Conservation (phyloP, 2,329 filamentous ascomycete species). For the Penicillium sp. region DNA sequence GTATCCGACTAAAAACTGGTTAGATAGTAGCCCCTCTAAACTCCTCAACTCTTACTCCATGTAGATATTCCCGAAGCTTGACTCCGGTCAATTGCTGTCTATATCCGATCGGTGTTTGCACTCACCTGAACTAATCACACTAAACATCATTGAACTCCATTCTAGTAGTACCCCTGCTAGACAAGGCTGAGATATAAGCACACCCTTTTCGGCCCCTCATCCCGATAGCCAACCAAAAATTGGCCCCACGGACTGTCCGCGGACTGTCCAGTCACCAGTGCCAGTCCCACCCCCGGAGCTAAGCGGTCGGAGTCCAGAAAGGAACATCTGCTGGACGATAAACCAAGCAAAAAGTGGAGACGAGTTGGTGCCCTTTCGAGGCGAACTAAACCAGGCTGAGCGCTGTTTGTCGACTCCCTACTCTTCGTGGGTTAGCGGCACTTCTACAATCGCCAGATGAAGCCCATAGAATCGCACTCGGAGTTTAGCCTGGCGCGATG, state of each 20-base stretch:
- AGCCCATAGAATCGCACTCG: slow-evolving; percentile 8
- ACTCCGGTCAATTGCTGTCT: neutral
- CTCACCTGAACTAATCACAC: neutral
- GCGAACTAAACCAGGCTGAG: neutral
- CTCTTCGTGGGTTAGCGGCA: neutral
- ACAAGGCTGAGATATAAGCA: neutral
- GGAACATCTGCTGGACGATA: neutral
- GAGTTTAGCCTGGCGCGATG: slow-evolving; percentile 17
- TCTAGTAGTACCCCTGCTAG: no score
- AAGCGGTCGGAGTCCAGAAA: slow-evolving; percentile 11
- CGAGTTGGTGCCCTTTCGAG: neutral
- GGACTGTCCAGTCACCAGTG: neutral
- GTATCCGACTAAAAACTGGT: neutral
- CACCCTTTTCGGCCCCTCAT: neutral
- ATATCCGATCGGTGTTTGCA: neutral
- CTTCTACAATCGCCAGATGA: neutral
- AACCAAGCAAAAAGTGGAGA: neutral
- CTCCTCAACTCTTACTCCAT: no score
- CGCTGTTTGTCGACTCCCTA: neutral
- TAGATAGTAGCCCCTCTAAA: neutral
- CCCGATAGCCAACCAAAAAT: neutral
- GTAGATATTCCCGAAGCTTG: neutral
- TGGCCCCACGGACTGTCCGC: neutral
- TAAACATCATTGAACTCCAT: neutral
- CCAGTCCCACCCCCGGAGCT: slow-evolving; percentile 3